phyloP scores from a whole-genome alignment of 179 eudicot species.

The Silene coronaria region DNA sequence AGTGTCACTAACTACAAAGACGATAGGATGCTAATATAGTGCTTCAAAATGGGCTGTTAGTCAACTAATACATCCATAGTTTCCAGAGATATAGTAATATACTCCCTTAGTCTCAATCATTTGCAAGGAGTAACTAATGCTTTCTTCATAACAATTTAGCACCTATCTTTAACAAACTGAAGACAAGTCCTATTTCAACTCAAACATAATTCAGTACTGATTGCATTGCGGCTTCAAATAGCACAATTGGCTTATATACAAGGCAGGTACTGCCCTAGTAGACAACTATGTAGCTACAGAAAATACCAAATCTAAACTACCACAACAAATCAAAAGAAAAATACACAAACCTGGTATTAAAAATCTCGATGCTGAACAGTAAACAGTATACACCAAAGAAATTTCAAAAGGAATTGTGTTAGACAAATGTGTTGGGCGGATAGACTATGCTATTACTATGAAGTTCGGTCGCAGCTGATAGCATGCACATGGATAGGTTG shows the following conservation, averaged over 20 bases:
- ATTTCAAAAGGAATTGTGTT: neutral
- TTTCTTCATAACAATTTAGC: neutral
- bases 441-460: neutral
- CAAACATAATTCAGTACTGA: no score
- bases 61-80: neutral
- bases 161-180: no score
- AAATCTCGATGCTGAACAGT: neutral
- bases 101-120: no score
- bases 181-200: no score
- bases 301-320: no score
- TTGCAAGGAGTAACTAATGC: neutral
- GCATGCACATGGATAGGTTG: neutral
- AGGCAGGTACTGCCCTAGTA: no score
- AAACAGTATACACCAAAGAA: neutral
- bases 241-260: no score
- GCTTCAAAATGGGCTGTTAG: neutral
- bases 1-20: neutral
- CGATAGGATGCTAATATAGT: neutral
- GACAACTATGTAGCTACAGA: no score
- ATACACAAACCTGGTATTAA: neutral
- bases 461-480: neutral
- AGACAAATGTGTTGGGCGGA: neutral
- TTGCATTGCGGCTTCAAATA: no score
- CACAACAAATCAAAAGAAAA: neutral
- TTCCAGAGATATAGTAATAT: neutral